Evolutionary conservation across 805 yeast species (phyloP).

Genomic region (Maudiozyma bulderi): DNA sequence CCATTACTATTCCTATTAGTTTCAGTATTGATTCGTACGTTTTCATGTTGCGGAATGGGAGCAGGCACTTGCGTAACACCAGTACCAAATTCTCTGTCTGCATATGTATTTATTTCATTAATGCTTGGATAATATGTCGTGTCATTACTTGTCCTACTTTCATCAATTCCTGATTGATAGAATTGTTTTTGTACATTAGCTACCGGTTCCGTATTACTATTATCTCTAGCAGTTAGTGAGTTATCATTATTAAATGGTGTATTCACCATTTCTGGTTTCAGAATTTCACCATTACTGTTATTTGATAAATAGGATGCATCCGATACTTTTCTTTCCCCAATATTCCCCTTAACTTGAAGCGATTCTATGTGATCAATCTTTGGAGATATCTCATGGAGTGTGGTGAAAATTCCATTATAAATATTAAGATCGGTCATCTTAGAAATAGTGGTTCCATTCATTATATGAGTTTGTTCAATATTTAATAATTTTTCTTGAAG

Average conservation of each 20-base stretch:
- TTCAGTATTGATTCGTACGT: neutral
- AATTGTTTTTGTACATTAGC: neutral
- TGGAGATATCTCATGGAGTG: slow-evolving; percentile 24
- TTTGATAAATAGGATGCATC: neutral
- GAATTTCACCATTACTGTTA: neutral
- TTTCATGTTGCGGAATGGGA: no score
- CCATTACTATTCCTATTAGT: neutral
- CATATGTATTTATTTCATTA: neutral
- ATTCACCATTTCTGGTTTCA: neutral
- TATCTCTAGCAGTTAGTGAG: neutral
- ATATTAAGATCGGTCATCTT: neutral
- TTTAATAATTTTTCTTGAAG: slow-evolving; percentile 22
- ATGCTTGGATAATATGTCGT: slow-evolving; percentile 2
- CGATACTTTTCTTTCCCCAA: slow-evolving; percentile 5
- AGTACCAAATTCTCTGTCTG: neutral
- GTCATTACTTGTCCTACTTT: neutral
- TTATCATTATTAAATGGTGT: neutral
- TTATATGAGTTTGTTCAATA: slow-evolving; percentile 10
- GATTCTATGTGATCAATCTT: slow-evolving; percentile 6
- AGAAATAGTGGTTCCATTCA: neutral
- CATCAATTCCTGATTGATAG: neutral
- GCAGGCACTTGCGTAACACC: no score
- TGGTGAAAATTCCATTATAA: slow-evolving; percentile 13
- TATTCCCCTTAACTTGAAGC: neutral
- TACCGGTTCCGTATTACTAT: neutral